Evolutionary conservation across 2,329 filamentous ascomycete species (phyloP), one percentile per base, ranked within the genome.

Genomic region (Diplodia mutila): DNA sequence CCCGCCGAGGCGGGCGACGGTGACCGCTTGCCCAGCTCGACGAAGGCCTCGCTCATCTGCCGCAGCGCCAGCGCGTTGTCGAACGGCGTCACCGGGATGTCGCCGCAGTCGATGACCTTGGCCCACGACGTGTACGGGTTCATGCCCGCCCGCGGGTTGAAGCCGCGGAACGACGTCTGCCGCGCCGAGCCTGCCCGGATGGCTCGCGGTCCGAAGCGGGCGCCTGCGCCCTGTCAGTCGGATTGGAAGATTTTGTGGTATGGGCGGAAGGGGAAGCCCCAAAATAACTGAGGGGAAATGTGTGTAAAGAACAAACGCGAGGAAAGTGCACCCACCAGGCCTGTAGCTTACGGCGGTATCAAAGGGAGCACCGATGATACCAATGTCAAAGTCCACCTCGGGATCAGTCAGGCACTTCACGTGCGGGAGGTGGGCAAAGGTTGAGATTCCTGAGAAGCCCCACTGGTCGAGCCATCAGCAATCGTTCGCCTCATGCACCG

Each of bases 41-140:
- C 82, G 77, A 92, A 93, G 0, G 91, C 93, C 74, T 90, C 87
- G 37, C 87, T 91, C 93, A 97, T 97, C 80, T 97, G 94, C 53
- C 85, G 83, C 65, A 94, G 82, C 0, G 94, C 94, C 18, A 97
- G 83, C 1, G 84, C 87, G 77, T 97, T 97, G 81, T 97, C 93
- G 72, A 96, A 90, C 0, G 93, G 93, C 0, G 90, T 92, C 71
- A 96, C 85, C 32, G 94, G 93, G 67, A 97, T 93, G 76, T 97
- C 94, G 55, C 94, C 94, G 78, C 94, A 97, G 82, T 97, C 94
- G 61, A 94, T 83, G 68, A 97, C 87, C 48, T 82, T 88, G 0
- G 91, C 91, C 90, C 91, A 94, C 66, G 86, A 90, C 49, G 83
- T 82, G 80, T 95, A 97, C 0, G 94, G 93, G 78, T 97, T 97